phyloP scores from a whole-genome alignment of 2,329 filamentous ascomycete species.

The Orbilia ellipsospora region DNA sequence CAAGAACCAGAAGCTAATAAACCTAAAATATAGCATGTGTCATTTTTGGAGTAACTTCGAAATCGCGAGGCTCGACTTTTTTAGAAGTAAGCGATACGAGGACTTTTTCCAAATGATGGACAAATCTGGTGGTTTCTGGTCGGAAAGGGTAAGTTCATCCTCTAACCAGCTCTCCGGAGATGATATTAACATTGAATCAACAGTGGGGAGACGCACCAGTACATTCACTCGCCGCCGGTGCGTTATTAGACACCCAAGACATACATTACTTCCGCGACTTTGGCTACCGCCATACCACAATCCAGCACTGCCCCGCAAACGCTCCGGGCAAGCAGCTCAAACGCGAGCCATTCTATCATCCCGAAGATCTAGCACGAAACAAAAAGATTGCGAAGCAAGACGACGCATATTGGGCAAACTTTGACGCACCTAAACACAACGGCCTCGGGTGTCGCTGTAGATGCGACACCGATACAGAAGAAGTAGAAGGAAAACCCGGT shows the following conservation, averaged over 20 bases:
- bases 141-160: slow-evolving; percentile 81
- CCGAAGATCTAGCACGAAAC: slow-evolving; percentile 73
- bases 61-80: slow-evolving; percentile 93
- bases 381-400: slow-evolving; percentile 88
- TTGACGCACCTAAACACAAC: slow-evolving; percentile 89
- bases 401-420: slow-evolving; percentile 93
- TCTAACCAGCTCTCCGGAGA: neutral
- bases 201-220: slow-evolving; percentile 99
- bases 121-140: slow-evolving; percentile 97
- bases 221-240: slow-evolving; percentile 93
- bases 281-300: slow-evolving; percentile 97
- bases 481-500: slow-evolving; percentile 97
- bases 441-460: slow-evolving; percentile 95
- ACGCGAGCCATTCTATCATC: slow-evolving; percentile 82
- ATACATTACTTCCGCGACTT: slow-evolving; percentile 99
- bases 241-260: slow-evolving; percentile 80
- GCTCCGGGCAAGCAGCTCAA: slow-evolving; percentile 87
- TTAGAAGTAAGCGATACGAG: slow-evolving; percentile 95
- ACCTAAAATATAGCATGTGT: slow-evolving; percentile 74
- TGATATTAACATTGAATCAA: slow-evolving; percentile 57
- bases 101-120: slow-evolving; percentile 99
- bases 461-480: slow-evolving; percentile 96
- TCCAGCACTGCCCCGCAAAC: slow-evolving; percentile 97
- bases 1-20: slow-evolving; percentile 13
- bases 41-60: slow-evolving; percentile 99